Percentiles rank a stretch among this genome's conserved stretches.
Evolutionary conservation across 257 asterid genomes (phyloP).

Genomic region (Forsythia suspensa): DNA sequence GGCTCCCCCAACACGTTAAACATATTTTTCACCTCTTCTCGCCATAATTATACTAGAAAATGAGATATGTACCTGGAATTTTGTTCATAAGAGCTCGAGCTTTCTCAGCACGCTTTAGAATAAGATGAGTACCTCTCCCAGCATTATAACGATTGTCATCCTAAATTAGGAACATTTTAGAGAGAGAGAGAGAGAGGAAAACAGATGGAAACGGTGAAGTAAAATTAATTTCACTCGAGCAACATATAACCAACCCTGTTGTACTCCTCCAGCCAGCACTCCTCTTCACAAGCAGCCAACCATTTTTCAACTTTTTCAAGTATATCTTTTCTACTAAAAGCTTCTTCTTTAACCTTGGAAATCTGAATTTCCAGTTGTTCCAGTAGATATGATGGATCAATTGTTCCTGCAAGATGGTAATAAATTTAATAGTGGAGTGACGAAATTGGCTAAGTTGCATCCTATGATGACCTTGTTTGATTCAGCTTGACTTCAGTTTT

Average conservation of each 20-base stretch:
- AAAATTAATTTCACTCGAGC: conserved; percentile 12
- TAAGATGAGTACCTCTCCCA: conserved; percentile 86
- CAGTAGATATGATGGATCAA: conserved; percentile 61
- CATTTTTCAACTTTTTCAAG: conserved; percentile 89
- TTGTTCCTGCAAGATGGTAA: conserved; percentile 48
- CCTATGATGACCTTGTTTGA: not conserved
- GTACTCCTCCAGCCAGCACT: conserved; percentile 94
- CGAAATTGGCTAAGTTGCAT: not conserved
- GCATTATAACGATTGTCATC: conserved; percentile 91
- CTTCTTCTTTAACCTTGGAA: conserved; percentile 70
- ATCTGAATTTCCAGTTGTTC: conserved; percentile 71
- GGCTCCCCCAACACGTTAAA: not conserved
- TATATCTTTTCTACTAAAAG: conserved; percentile 75
- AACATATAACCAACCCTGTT: conserved; percentile 62
- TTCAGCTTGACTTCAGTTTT: not conserved
- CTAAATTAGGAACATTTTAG: conserved; percentile 35
- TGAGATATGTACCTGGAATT: conserved; percentile 67
- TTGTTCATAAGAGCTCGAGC: conserved; percentile 87
- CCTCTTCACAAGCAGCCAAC: conserved; percentile 87
- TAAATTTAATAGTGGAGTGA: not conserved
- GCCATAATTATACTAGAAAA: not conserved
- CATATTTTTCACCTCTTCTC: not conserved
- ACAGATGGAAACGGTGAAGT: not conserved
- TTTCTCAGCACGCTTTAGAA: conserved; percentile 90
- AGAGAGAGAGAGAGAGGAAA: conserved; percentile 2